Base-by-base conservation (phyloP, 371 early-diverging fungal species). In the Syncephalastrum contaminatum region DNA sequence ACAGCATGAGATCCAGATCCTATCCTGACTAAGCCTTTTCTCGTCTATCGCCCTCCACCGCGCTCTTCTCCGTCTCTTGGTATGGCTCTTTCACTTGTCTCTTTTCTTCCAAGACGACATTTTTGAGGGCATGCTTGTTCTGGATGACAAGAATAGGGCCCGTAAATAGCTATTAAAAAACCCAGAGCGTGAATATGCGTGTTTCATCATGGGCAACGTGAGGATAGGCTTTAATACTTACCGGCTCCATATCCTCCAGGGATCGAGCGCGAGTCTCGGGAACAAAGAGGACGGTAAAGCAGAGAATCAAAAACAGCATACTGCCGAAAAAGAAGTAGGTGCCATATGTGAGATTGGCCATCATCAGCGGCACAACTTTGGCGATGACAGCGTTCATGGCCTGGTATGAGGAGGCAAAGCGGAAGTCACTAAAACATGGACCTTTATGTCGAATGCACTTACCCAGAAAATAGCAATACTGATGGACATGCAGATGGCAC, bases 181-280 rank as follows among this genome's bases (percentile, higher is more conserved):
- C n/a, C 12, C 36, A 30, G 2, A 30, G 4, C 10, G 36, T 30
- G 36, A 30, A 8, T 25, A 25, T 25, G 5, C 25, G 2, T 25
- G 10, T 8, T 12, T 8, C 12, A 8, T 10, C 12, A 30, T 8
- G 10, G 12, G 12, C 36, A 12, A 30, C 36, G 2, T 5, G 36
- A 30, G 8, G 10, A 1, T 30, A 8, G 2, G 36, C 10, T 12
- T 30, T 30, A 20, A 6, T 36, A 39, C 36, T 12, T 51, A 55
- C 58, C 54, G 62, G 60, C 15, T 76, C 71, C 64, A 87, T 82
- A 40, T 87, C 83, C 70, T 87, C 88, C 30, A 87, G 66, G 18
- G 80, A 72, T 25, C 68, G 55, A n/a, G 85, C 87, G 50, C 73
- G 72, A 12, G 88, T 88, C 54, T 88, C 88, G 5, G 86, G 87